phyloP scores from a whole-genome alignment of 23 red algal genomes.

The Gracilariopsis chorda region DNA sequence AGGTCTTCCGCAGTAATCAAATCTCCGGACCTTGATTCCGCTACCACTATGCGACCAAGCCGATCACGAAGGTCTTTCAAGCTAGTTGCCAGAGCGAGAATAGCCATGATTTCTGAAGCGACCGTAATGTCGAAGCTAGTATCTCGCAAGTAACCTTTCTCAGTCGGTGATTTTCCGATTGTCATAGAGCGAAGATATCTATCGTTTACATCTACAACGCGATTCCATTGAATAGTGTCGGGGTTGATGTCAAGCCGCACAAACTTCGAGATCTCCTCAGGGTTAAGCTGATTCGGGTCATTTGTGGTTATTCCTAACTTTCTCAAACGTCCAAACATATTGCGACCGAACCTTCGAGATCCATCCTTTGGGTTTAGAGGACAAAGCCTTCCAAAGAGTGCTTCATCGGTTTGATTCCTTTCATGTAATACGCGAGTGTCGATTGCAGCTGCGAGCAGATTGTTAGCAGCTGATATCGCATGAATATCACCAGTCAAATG shows the following conservation, averaged over 20 bases:
- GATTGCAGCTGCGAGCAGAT: slow-evolving; percentile 92
- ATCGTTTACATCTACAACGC: slow-evolving; percentile 99
- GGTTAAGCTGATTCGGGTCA: slow-evolving; percentile 71
- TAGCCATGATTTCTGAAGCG: slow-evolving; percentile 99
- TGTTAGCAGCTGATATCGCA: slow-evolving; percentile 93
- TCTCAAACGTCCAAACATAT: slow-evolving; percentile 73
- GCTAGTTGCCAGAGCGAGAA: slow-evolving; percentile 87
- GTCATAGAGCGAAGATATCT: slow-evolving; percentile 78
- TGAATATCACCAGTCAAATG: slow-evolving; percentile 98
- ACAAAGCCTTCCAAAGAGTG: slow-evolving; percentile 88
- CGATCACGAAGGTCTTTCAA: slow-evolving; percentile 81
- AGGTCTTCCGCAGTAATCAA: slow-evolving; percentile 97
- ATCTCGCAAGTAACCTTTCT: slow-evolving; percentile 67
- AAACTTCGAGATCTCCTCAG: slow-evolving; percentile 78
- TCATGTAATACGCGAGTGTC: slow-evolving; percentile 98
- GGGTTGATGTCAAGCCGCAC: slow-evolving; percentile 95
- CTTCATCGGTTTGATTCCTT: slow-evolving; percentile 86
- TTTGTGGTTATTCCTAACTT: slow-evolving; percentile 93
- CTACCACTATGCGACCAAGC: slow-evolving; percentile 90
- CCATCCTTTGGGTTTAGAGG: slow-evolving; percentile 68
- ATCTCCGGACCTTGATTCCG: slow-evolving; percentile 50
- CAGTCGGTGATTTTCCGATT: slow-evolving; percentile 70
- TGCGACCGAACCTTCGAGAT: slow-evolving; percentile 61
- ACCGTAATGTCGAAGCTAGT: slow-evolving; percentile 98
- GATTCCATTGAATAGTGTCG: slow-evolving; percentile 80